Base-by-base conservation (phyloP, 441 rosid species). In the Corymbia citriodora region DNA sequence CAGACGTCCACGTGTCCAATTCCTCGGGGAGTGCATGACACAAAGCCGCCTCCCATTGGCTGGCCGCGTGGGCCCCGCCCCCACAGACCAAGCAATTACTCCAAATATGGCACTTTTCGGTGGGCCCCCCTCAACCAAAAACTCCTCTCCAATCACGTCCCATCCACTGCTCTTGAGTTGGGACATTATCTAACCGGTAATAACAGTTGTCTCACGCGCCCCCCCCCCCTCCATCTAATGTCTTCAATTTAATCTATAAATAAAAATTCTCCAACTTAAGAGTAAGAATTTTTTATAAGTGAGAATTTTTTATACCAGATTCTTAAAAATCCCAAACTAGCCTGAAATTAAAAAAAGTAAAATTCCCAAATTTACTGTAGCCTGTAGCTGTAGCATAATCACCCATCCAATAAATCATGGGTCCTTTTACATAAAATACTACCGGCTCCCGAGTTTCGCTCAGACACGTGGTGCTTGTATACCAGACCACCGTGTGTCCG, bases 381-480 rank as follows among this genome's bases (percentile, higher is more conserved):
- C 27, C n/a, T 10, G 65, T 59, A 25, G 65, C 79, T 31, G 79
- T 70, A 31, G 79, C 45, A 70, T 31, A 70, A 70, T 70, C 45
- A 17, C 14, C 45, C 45, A 12, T 33, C 79, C 45, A 33, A 31
- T 70, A 16, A 10, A 70, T 33, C 33, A 17, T 17, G 45, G 23
- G 9, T 70, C 36, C 79, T 70, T 4, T 70, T 9, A 17, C 79
- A 70, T 70, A 70, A 70, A 33, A 70, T 70, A 31, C 19, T 70
- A 18, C 31, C 40, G 21, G 45, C 45, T 68, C 45, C 45, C 79
- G 50, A 16, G n/a, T 9, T 21, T 88, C 92, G 93, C 94, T 94
- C 91, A 91, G 93, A 93, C 97, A 96, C 96, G 97, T 93, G 99
- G 90, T 89, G 59, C 89, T 55, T 74, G 72, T 29, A 16, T 61